Evolutionary conservation across 768 basidiomycete genomes (phyloP), one percentile per base, ranked within the genome.

Genomic region (Calocera viscosa): DNA sequence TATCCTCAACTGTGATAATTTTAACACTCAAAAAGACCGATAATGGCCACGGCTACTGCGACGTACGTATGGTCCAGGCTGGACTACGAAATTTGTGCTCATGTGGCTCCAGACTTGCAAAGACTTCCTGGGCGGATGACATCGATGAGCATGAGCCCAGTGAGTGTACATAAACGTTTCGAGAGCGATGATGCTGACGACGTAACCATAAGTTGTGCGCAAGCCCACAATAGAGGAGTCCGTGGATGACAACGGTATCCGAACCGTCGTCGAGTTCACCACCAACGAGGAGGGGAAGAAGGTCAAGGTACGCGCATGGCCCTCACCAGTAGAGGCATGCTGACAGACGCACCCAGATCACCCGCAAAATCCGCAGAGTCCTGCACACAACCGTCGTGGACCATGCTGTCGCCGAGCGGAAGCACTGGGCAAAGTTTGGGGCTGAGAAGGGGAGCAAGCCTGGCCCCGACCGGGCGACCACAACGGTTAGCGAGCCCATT

Each of bases 381-480:
- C 82, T 96, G 16, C 90, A 94, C 74, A 94, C 92, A 75, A 87
- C 90, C 10, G 82, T 92, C 39, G 96, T 98, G n/a, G 90, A 94
- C 68, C 94, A 95, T 74, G 82, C 84, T 26, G 93, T 97, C 12
- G 96, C 96, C 0, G 93, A 95, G 75, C 85, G 95, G 63, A 89
- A 94, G 76, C 86, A 86, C 70, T 96, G 93, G 93, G 73, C 85
- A 24, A 98, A 95, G 76, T 99, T 99, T 73, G 96, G 96, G 2
- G 81, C 84, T 69, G 96, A 98, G 77, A 87, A 84, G 75, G 90
- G 91, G 26, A 93, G 85, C 74, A 84, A 88, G 40, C 78, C 89
- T 16, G 95, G 95, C 2, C 94, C 94, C 2, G 92, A 96, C 78
- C 82, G 89, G 39, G 90, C 93, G 14, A 99, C 96, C 1, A 94